These are phyloP conservation scores for Aspergillus indologenus DNA, from an alignment of 495 filamentous ascomycete species.

Conservation along the genomic window DNA sequence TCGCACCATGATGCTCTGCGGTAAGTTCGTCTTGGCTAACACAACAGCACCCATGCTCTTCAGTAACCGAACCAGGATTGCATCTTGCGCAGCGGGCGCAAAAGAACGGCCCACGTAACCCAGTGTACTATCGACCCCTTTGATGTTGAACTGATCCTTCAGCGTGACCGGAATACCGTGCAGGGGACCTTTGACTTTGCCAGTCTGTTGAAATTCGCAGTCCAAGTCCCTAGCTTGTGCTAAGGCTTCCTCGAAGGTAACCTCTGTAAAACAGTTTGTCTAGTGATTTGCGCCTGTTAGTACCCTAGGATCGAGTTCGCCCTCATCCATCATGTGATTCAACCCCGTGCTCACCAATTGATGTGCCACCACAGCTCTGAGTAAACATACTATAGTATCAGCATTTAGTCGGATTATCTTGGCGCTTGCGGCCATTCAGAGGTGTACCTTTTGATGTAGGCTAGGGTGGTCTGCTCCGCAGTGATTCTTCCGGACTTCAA, in stretches of 20 bases:
- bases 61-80: slow-evolving; percentile 45
- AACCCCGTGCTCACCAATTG: slow-evolving; percentile 40
- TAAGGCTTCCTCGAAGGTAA: slow-evolving; percentile 61
- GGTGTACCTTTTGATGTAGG: slow-evolving; percentile 50
- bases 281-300: slow-evolving; percentile 14
- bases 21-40: slow-evolving; percentile 59
- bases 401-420: not conserved
- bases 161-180: slow-evolving; percentile 64
- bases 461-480: slow-evolving; percentile 39
- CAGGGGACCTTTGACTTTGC: slow-evolving; percentile 53
- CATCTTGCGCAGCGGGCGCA: slow-evolving; percentile 48
- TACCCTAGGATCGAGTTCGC: not conserved
- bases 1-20: slow-evolving; percentile 51
- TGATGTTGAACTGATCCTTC: slow-evolving; percentile 67
- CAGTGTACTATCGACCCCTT: slow-evolving; percentile 54
- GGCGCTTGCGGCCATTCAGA: too few relatives aligned
- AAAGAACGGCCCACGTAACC: slow-evolving; percentile 56
- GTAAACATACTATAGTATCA: not conserved
- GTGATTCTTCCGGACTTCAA: slow-evolving; percentile 39
- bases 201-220: slow-evolving; percentile 39
- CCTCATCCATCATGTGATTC: not conserved
- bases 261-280: slow-evolving; percentile 63
- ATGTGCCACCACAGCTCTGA: slow-evolving; percentile 53
- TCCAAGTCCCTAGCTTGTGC: slow-evolving; percentile 56
- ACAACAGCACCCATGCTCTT: slow-evolving; percentile 51